A percentile compares a stretch with the other conserved stretches of the same genome.
These are phyloP conservation scores for Phalaenopsis equestris DNA, from an alignment of 106 monocot genomes.

Conservation along the genomic window DNA sequence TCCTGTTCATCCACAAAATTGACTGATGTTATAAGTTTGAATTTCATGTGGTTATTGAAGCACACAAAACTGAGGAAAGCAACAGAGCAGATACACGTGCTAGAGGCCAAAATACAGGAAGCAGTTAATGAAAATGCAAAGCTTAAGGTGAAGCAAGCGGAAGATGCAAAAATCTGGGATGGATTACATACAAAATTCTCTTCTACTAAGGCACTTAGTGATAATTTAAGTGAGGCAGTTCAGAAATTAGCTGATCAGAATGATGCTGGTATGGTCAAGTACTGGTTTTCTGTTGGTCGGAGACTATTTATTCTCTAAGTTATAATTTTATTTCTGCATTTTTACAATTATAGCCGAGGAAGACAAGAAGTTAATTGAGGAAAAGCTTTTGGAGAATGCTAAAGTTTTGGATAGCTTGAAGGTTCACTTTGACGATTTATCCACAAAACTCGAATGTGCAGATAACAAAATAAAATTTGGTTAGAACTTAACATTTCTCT, in stretches of 20 bases:
- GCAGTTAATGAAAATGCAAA: constrained; percentile 84
- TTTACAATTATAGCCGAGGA: constrained; percentile 52
- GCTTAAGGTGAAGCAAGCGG: constrained; percentile 70
- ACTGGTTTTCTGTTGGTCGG: not conserved
- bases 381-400: constrained; percentile 47
- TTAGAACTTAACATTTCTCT: constrained; percentile 15
- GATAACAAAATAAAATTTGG: constrained; percentile 44
- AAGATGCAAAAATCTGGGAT: constrained; percentile 86
- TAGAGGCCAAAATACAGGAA: constrained; percentile 77
- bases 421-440: constrained; percentile 35
- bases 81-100: constrained; percentile 65
- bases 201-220: constrained; percentile 75
- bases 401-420: constrained; percentile 64
- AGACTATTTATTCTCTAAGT: constrained; percentile 1
- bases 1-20: not conserved
- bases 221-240: constrained; percentile 80
- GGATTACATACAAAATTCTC: constrained; percentile 79
- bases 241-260: constrained; percentile 57
- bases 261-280: constrained; percentile 38
- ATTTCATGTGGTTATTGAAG: constrained; percentile 27
- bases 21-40: not conserved
- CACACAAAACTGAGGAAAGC: constrained; percentile 72
- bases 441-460: constrained; percentile 54
- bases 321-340: not conserved
- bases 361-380: constrained; percentile 73